Evolutionary conservation across 768 basidiomycete genomes (phyloP), one percentile per base, ranked within the genome.

Genomic region (Tulasnella sp.): DNA sequence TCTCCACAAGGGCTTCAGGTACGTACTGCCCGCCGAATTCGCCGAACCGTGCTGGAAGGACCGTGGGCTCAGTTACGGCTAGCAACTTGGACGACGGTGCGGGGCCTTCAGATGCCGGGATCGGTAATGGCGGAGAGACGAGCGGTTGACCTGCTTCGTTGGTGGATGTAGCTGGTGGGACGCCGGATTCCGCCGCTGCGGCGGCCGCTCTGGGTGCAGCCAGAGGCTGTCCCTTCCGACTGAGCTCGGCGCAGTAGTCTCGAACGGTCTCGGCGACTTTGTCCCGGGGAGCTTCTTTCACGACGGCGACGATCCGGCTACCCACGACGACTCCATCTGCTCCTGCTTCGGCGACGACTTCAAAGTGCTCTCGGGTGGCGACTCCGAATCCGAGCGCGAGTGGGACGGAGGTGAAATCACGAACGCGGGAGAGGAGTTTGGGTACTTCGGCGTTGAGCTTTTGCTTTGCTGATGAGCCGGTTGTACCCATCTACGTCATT

Each of bases 401-500:
- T 3, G 97, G 94, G 11, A 93, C 89, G 15, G 87, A 85, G 64
- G 95, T 88, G 82, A 90, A 88, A 79, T 92, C 85, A 67, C 93
- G 91, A 68, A 99, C 91, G 42, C 94, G 91, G 31, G 88, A 84
- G 71, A 99, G 89, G 79, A 98, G 91, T 77, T 91, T 89, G 1
- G 96, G 93, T 1, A 99, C 90, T 31, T 88, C 88, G 45, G 82
- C 85, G 79, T 95, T 96, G 81, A 97, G 89, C 0, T 84, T 85
- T 15, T 89, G 88, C 54, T 87, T 84, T 64, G 88, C 90, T 1
- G 93, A 93, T 9, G 97, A 97, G 38, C 97, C 97, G 1, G 97
- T 99, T 1, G 94, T 97, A 17, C 97, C 97, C 97, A 99, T 99
- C 94, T 92, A n/a, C n/a, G n/a, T n/a, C n/a, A n/a, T n/a, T n/a